Conservation (phyloP, 148 eudicot genomes). For the Cornus suecica region DNA sequence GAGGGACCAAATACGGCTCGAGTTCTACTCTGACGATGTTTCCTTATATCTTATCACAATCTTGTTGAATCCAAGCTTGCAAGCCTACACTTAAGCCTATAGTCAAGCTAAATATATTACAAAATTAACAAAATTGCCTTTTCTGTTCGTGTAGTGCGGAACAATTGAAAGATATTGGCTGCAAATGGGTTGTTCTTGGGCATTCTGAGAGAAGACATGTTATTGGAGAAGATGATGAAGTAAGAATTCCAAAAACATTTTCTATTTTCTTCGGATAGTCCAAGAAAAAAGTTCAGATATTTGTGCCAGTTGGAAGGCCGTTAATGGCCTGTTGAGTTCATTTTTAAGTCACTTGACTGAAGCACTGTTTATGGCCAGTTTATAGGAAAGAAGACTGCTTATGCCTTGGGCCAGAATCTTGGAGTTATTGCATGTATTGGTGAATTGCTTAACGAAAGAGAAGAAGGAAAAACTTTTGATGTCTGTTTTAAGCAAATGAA, state of each 20-base stretch:
- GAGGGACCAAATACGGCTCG: neutral
- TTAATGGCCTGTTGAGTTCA: neutral
- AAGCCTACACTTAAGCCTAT: neutral
- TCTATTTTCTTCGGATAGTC: neutral
- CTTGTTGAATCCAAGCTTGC: neutral
- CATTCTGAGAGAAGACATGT: conserved; percentile 93
- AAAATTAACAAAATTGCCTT: neutral
- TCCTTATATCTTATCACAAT: neutral
- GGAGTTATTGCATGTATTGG: conserved; percentile 96
- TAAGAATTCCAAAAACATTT: conserved; percentile 17
- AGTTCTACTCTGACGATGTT: neutral
- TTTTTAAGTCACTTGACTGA: conserved; percentile 14
- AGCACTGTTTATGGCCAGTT: conserved; percentile 47
- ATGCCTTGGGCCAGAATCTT: conserved; percentile 78
- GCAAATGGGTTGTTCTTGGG: conserved; percentile 97
- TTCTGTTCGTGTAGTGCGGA: conserved; percentile 56
- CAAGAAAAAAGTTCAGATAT: neutral
- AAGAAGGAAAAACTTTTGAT: conserved; percentile 89
- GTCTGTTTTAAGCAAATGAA: conserved; percentile 79
- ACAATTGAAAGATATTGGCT: conserved; percentile 82
- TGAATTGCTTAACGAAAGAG: conserved; percentile 81
- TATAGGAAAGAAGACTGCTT: conserved; percentile 94
- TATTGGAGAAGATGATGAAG: conserved; percentile 82
- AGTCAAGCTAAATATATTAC: neutral
- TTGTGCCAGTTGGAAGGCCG: neutral